Evolutionary conservation across 345 rosid species (phyloP).

Genomic region (Psidium friedrichsthalianum): DNA sequence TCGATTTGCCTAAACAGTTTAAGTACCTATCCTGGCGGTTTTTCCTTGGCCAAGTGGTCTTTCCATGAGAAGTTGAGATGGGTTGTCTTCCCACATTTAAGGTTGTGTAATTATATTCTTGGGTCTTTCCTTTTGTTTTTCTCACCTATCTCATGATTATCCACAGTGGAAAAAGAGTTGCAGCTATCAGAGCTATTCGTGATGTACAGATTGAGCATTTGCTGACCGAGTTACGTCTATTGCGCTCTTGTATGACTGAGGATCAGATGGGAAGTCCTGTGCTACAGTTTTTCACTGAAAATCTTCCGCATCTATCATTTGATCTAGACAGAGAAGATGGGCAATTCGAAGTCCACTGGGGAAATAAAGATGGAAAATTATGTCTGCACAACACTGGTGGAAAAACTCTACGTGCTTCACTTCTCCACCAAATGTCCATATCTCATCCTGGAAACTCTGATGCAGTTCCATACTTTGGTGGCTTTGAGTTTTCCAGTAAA

Average conservation of each 20-base stretch:
- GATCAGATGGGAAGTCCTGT: constrained; percentile 48
- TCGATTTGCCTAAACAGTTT: not conserved
- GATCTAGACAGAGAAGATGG: constrained; percentile 33
- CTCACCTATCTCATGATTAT: not conserved
- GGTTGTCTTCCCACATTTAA: not conserved
- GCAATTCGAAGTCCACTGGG: constrained; percentile 40
- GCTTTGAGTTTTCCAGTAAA: constrained; percentile 38
- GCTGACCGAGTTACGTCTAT: constrained; percentile 45
- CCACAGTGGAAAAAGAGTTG: constrained; percentile 50
- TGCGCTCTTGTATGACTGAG: constrained; percentile 40
- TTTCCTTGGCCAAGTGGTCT: not conserved
- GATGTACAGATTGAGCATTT: constrained; percentile 63
- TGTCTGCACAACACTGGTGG: constrained; percentile 17
- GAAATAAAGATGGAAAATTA: constrained; percentile 18
- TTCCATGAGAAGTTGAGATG: not conserved
- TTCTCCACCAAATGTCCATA: constrained; percentile 43
- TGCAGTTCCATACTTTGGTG: constrained; percentile 28
- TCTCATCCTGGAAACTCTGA: constrained; percentile 29
- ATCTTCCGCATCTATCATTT: constrained; percentile 40
- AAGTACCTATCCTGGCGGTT: not conserved
- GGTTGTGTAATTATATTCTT: not conserved
- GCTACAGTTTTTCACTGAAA: constrained; percentile 47
- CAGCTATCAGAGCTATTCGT: constrained; percentile 63
- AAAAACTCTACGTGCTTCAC: constrained; percentile 34
- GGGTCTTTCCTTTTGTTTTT: not conserved